Evolutionary conservation across 805 yeast species (phyloP), one percentile per base, ranked within the genome.

Genomic region (Myxozyma neotropica): DNA sequence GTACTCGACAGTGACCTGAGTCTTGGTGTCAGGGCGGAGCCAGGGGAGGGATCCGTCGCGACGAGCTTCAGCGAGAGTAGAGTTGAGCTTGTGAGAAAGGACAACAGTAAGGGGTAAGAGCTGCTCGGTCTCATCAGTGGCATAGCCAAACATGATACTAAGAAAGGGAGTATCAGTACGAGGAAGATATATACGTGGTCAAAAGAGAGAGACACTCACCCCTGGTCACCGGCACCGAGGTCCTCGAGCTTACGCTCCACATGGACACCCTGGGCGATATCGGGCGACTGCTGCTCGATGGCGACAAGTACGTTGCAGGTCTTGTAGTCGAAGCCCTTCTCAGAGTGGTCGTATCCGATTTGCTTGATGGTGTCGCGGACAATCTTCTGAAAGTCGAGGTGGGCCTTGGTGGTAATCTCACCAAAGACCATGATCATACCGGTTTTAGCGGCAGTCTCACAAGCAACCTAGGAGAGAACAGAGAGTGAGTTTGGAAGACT

Each of bases 391-490:
- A 84, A 94, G 82, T 94, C 99, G 74, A 94, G 81, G 66, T 80
- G 79, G 69, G 99, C 99, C 76, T 85, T 88, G 80, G 99, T 94
- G 81, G 99, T 93, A 78, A 94, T 94, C 80, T 94, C 99, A 81
- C 99, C 99, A 74, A 94, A 94, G 68, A 94, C 97, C 95, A 94
- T 88, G 74, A 94, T 91, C 96, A 94, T 86, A 81, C 99, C 99
- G 68, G 99, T 94, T 83, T 94, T 94, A 72, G 98, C 87, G 68
- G 99, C 98, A 63, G 99, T 89, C 80, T 94, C 99, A 83, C 99
- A 94, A 51, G 97, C 99, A 75, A 94, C 99, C 68, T 65, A 21
- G 2, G 10, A 6, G n/a, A n/a, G n/a, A n/a, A n/a, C n/a, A n/a
- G n/a, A n/a, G 12, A 4, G 36, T 4, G 17, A 38, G 24, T 35